Evolutionary conservation across 1,284 basidiomycete genomes (phyloP).

Genomic region (Cutaneotrichosporon sp.): DNA sequence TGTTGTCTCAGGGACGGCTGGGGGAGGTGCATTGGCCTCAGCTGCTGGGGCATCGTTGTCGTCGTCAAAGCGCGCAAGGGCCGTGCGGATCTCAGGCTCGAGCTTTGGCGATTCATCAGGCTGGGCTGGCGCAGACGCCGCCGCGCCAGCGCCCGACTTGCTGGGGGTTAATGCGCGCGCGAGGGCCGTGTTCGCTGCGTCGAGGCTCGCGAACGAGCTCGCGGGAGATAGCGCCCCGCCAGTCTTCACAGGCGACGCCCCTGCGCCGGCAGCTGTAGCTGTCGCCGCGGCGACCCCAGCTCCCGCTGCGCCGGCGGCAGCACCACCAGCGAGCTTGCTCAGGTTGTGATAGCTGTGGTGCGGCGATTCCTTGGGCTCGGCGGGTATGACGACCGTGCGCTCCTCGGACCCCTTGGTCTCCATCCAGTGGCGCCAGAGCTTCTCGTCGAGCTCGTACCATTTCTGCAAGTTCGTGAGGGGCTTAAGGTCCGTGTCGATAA

Average conservation of each 20-base stretch:
- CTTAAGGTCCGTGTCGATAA: slow-evolving; percentile 87
- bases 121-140: neutral
- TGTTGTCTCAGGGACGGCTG: no score
- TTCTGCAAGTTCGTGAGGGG: slow-evolving; percentile 59
- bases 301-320: neutral
- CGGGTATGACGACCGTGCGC: neutral
- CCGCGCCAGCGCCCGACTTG: neutral
- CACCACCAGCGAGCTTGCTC: neutral
- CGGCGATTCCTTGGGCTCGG: neutral
- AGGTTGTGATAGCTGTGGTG: slow-evolving; percentile 2
- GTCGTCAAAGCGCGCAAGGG: neutral
- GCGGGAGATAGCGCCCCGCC: neutral
- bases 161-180: neutral
- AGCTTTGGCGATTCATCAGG: neutral
- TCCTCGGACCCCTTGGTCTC: slow-evolving; percentile 18
- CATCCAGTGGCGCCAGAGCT: slow-evolving; percentile 55
- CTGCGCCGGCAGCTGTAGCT: no score
- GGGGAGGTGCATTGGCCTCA: neutral
- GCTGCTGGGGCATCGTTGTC: no score
- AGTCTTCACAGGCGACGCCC: neutral
- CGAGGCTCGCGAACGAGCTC: neutral
- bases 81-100: slow-evolving; percentile 1
- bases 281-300: neutral
- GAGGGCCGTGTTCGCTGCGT: slow-evolving; percentile 10
- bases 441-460: slow-evolving; percentile 69